A percentile compares a stretch with the other conserved stretches of the same genome.
Evolutionary conservation across 2,329 filamentous ascomycete genomes (phyloP).

Genomic region (Diaporthe nobilis): DNA sequence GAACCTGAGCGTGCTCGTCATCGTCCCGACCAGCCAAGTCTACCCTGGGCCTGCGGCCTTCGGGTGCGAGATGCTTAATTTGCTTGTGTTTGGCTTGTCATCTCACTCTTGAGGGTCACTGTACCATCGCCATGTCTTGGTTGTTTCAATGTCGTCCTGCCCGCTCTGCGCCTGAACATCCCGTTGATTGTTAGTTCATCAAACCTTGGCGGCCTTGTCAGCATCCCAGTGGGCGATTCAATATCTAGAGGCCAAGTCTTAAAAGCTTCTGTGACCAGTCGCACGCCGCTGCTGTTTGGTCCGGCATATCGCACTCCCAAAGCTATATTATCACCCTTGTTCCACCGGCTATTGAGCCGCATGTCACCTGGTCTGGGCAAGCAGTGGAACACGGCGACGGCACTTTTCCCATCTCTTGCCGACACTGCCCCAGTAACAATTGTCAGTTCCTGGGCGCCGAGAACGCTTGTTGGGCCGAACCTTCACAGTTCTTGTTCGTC

Average conservation of each 20-base stretch:
- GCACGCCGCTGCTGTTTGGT: slow-evolving; percentile 4
- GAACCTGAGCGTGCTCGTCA: not conserved
- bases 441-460: slow-evolving; percentile 1
- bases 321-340: not conserved
- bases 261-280: slow-evolving; percentile 21
- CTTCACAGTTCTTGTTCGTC: not conserved
- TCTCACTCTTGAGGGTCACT: slow-evolving; percentile 6
- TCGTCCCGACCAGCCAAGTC: slow-evolving; percentile 26
- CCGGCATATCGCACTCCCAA: slow-evolving; percentile 22
- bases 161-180: slow-evolving; percentile 12
- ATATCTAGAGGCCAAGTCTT: not conserved
- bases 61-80: slow-evolving; percentile 30
- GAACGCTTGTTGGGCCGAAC: slow-evolving; percentile 8
- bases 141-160: slow-evolving; percentile 31
- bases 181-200: slow-evolving; percentile 23
- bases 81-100: slow-evolving; percentile 26
- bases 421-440: not conserved
- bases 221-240: slow-evolving; percentile 9
- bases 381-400: not conserved
- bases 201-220: slow-evolving; percentile 18
- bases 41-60: not conserved
- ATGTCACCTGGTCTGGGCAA: slow-evolving; percentile 13
- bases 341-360: not conserved
- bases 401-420: slow-evolving; percentile 3
- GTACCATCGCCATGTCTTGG: slow-evolving; percentile 25